Evolutionary conservation across 352 stramenopile species (phyloP).

Genomic region (Halophytophthora polymorphica): DNA sequence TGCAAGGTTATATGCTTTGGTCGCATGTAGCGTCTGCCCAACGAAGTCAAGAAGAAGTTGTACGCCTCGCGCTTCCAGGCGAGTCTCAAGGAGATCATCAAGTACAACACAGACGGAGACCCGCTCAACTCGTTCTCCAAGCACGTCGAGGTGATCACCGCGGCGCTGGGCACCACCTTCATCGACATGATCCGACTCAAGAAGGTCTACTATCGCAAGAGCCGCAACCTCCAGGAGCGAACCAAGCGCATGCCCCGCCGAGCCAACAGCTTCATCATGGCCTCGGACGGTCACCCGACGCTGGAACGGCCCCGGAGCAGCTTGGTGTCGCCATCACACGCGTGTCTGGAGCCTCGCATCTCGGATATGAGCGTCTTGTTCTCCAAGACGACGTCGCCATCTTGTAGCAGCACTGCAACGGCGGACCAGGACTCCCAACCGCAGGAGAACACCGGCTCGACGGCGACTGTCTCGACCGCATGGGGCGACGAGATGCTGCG

Average conservation of each 20-base stretch:
- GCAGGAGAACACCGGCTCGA: background rate
- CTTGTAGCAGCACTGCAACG: too few species aligned
- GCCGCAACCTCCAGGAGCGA: constrained; percentile 18
- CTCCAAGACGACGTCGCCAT: too few species aligned
- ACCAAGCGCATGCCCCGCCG: constrained; percentile 9
- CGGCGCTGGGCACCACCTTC: constrained; percentile 50
- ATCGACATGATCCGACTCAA: constrained; percentile 56
- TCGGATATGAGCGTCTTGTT: too few species aligned
- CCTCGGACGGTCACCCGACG: constrained; percentile 16
- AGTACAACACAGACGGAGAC: constrained; percentile 73
- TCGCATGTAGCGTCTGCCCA: constrained; percentile 45
- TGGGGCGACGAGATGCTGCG: constrained; percentile 45
- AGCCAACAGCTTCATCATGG: constrained; percentile 12
- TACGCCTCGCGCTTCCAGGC: constrained; percentile 62
- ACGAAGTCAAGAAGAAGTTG: constrained; percentile 77
- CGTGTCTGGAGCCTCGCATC: too few species aligned
- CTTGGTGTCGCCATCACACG: too few species aligned
- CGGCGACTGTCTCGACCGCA: constrained; percentile 1
- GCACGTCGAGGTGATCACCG: constrained; percentile 72
- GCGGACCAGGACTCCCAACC: background rate
- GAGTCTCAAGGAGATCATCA: constrained; percentile 73
- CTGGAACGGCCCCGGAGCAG: background rate
- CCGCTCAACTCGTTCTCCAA: constrained; percentile 64
- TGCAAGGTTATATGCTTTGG: background rate
- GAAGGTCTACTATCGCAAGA: constrained; percentile 41